These are phyloP conservation scores for Abrus precatorius DNA, from an alignment of 306 rosid species.

Conservation along the genomic window DNA sequence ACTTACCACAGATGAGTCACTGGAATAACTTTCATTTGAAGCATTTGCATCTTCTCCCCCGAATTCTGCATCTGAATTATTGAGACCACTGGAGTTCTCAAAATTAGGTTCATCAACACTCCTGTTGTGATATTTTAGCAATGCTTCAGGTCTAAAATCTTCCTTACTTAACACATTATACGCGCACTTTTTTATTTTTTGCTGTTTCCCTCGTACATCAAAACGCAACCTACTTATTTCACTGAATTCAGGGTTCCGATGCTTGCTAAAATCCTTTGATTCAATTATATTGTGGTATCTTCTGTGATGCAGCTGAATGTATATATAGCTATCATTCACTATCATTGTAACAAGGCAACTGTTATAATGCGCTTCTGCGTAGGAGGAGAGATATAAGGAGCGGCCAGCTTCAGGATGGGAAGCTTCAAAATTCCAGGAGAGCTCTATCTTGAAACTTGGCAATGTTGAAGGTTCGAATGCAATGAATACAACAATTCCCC, in stretches of 20 bases:
- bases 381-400: constrained; percentile 20
- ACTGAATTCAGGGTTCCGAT: constrained; percentile 32
- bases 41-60: not conserved
- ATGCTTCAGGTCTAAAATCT: constrained; percentile 17
- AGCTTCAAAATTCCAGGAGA: constrained; percentile 28
- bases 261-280: constrained; percentile 33
- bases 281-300: not conserved
- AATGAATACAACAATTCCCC: constrained; percentile 35
- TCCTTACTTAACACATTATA: constrained; percentile 21
- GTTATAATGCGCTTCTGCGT: not conserved
- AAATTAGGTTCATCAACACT: constrained; percentile 8
- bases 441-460: not conserved
- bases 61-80: not conserved
- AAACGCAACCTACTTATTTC: constrained; percentile 26
- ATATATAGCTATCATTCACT: constrained; percentile 25
- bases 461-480: constrained; percentile 16
- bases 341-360: constrained; percentile 34
- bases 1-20: not conserved
- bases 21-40: not conserved
- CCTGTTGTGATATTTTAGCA: not conserved
- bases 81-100: not conserved
- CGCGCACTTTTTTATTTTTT: not conserved
- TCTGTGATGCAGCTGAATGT: constrained; percentile 27
- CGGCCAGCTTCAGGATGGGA: constrained; percentile 33
- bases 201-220: not conserved